Conservation (phyloP, 2,329 filamentous ascomycete genomes). For the Elsinoe ampelina region DNA sequence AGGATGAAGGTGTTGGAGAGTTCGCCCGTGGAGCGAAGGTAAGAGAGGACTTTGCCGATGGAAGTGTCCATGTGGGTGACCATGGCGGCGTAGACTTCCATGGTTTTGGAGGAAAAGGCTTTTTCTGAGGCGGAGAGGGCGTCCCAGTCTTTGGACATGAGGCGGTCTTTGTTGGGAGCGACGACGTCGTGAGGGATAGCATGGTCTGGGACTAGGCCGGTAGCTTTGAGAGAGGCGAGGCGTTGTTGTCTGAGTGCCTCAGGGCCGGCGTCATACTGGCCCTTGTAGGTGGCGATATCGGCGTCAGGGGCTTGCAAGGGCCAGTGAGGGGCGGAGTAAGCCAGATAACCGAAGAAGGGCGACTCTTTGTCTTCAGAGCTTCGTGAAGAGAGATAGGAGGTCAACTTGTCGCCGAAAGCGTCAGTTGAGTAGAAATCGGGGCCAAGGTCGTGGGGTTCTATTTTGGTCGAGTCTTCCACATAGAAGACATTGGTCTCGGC, state of each 20-base stretch:
- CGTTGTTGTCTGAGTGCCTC: slow-evolving; percentile 20
- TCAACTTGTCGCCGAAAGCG: slow-evolving; percentile 24
- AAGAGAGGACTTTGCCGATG: slow-evolving; percentile 27
- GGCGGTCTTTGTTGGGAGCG: slow-evolving; percentile 17
- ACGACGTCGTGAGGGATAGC: slow-evolving; percentile 21
- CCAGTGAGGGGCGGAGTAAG: slow-evolving; percentile 26
- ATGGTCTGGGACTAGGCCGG: slow-evolving; percentile 20
- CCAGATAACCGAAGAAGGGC: slow-evolving; percentile 26
- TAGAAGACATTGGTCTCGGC: slow-evolving; percentile 19
- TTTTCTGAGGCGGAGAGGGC: slow-evolving; percentile 28
- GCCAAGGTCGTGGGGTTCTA: slow-evolving; percentile 16
- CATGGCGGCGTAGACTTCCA: slow-evolving; percentile 32
- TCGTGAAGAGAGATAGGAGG: slow-evolving; percentile 21
- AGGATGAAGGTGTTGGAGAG: slow-evolving; percentile 31
- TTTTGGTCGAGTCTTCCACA: slow-evolving; percentile 20
- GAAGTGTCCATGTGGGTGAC: slow-evolving; percentile 28
- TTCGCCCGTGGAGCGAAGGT: slow-evolving; percentile 25
- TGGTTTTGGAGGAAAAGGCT: slow-evolving; percentile 30
- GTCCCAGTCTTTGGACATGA: slow-evolving; percentile 19
- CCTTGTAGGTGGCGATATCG: slow-evolving; percentile 20
- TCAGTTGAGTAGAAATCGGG: slow-evolving; percentile 28
- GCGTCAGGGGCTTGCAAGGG: slow-evolving; percentile 24
- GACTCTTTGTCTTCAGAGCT: slow-evolving; percentile 18
- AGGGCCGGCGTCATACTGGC: slow-evolving; percentile 23
- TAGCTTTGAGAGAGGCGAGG: slow-evolving; percentile 20